Evolutionary conservation across 805 yeast species (phyloP), one percentile per base, ranked within the genome.

Genomic region (Sugiyamaella chiloensis): DNA sequence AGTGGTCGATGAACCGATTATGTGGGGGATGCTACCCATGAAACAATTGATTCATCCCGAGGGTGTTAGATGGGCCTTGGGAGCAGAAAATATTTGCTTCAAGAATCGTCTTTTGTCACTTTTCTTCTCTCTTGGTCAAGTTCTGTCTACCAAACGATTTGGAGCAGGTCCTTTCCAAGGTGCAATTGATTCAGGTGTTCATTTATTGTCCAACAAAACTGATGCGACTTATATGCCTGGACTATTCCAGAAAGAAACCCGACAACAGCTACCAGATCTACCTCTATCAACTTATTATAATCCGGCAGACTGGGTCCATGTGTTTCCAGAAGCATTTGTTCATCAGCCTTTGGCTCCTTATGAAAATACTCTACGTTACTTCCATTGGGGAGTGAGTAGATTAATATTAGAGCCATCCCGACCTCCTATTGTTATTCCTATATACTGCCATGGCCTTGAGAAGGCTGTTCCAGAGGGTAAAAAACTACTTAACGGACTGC

Each of bases 101-200:
- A 54, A 50, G 32, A 57, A 47, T 46, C 44, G 51, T 40, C 19
- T 57, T 9, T 53, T 58, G 61, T 63, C 57, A 23, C 35, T 44
- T 20, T 90, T 88, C 61, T 91, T 91, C 70, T 80, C 89, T 21
- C 66, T 88, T 51, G 99, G 99, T 2, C 90, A 90, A 66, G 83
- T 89, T n/a, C 68, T 91, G 51, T 78, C 91, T 0, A 87, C 96
- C 1, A 83, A 81, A 58, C 72, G 99, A 54, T 90, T 90, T 65
- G 98, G 98, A 1, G 79, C 75, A 20, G 97, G 98, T 0, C 96
- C 96, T 0, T 91, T 87, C 68, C 99, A 91, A 67, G 87, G 86
- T 1, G 80, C 93, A 0, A 61, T 91, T 7, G 98, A 91, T 66
- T 95, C 96, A 1, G 85, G 91, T 9, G 77, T 93, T 34, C 70